Conservation (phyloP, 1,139 yeast genomes). For the Geotrichum citri-aurantii region DNA sequence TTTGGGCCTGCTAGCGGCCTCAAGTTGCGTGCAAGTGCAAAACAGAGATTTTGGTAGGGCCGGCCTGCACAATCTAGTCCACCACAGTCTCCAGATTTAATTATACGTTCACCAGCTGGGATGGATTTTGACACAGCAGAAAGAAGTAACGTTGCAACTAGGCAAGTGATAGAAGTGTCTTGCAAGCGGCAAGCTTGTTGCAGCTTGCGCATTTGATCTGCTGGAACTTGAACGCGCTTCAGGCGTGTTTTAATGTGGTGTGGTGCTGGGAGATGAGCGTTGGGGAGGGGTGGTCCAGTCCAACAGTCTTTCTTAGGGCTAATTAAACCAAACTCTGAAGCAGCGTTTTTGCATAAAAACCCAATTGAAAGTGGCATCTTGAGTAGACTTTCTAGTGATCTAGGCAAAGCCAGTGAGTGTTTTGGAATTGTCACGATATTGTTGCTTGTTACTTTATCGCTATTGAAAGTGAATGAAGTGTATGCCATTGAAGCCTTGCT, state of each 20-base stretch:
- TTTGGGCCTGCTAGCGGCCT: neutral
- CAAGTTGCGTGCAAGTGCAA: neutral
- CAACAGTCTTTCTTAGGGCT: neutral
- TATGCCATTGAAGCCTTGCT: neutral
- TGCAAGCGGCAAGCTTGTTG: neutral
- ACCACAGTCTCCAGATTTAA: neutral
- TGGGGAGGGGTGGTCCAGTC: conserved; percentile 1
- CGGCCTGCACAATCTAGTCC: neutral
- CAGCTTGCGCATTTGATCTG: neutral
- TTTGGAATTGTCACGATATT: neutral
- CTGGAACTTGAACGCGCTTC: neutral
- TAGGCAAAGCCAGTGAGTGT: neutral
- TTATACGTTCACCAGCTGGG: neutral
- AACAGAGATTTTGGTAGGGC: neutral
- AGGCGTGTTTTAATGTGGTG: neutral
- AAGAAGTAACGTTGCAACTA: neutral
- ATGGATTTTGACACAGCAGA: neutral
- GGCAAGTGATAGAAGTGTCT: neutral
- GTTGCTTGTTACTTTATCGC: neutral
- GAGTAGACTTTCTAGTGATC: neutral
- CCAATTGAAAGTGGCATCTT: neutral
- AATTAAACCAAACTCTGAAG: neutral
- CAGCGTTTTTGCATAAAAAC: neutral
- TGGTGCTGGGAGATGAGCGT: neutral
- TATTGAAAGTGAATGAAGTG: neutral